These are phyloP conservation scores for Boechera divaricarpa DNA, from an alignment of 345 rosid species.

Conservation along the genomic window DNA sequence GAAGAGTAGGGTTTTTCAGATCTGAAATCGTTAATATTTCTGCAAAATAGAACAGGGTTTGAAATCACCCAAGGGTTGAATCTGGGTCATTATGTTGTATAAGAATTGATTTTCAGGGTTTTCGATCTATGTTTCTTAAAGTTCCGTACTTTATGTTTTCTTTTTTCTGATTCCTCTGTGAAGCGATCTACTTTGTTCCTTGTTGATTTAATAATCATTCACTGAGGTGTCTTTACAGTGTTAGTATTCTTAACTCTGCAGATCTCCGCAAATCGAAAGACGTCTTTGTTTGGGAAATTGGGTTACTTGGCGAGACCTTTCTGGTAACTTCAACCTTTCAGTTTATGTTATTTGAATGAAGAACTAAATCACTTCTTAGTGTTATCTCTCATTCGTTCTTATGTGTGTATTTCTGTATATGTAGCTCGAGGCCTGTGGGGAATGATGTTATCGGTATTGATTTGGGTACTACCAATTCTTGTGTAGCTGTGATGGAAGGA, in stretches of 20 bases:
- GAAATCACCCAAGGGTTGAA: background rate
- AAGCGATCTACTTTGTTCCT: background rate
- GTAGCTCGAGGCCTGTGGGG: conserved; percentile 60
- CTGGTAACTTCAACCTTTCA: conserved; percentile 48
- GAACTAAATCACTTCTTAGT: background rate
- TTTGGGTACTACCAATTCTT: conserved; percentile 66
- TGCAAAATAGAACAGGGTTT: background rate
- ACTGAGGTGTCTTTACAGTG: background rate
- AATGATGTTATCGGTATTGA: conserved; percentile 64
- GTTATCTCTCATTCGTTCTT: background rate
- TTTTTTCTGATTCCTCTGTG: background rate
- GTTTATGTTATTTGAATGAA: background rate
- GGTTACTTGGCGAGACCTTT: conserved; percentile 58
- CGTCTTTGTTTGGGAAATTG: conserved; percentile 51
- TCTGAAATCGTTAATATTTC: background rate
- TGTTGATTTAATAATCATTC: background rate
- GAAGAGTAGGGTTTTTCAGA: background rate
- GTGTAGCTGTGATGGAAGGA: conserved; percentile 69
- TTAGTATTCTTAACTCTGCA: conserved; percentile 22
- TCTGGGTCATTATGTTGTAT: background rate
- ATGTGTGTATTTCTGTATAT: conserved; percentile 11
- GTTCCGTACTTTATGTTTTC: background rate
- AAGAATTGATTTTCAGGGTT: background rate
- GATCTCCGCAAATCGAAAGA: conserved; percentile 58
- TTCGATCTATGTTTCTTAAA: conserved; percentile 22